Evolutionary conservation across 257 asterid genomes (phyloP).

Genomic region (Cinchona pubescens): DNA sequence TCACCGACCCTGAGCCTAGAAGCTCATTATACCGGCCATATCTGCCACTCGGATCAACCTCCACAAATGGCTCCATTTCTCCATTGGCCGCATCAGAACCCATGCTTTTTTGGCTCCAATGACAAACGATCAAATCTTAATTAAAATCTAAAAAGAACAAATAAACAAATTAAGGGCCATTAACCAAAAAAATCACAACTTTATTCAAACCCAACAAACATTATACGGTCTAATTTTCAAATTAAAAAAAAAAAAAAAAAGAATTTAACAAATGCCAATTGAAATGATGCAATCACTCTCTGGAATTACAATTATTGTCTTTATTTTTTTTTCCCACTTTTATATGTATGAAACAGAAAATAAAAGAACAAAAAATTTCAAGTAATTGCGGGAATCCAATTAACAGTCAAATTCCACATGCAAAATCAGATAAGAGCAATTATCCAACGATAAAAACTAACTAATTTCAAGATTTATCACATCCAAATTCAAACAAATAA

Average conservation of each 20-base stretch:
- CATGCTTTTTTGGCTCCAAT: slow-evolving; percentile 26
- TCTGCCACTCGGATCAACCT: slow-evolving; percentile 61
- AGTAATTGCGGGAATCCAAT: not conserved
- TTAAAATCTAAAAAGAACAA: not conserved
- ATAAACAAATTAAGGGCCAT: not conserved
- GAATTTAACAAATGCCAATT: not conserved
- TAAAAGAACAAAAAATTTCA: not conserved
- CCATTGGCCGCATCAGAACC: slow-evolving; percentile 35
- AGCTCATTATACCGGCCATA: slow-evolving; percentile 82
- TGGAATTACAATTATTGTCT: not conserved
- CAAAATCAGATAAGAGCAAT: not conserved
- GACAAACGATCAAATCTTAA: not conserved
- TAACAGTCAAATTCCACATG: not conserved
- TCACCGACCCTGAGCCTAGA: slow-evolving; percentile 69
- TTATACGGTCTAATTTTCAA: not conserved
- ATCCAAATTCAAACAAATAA: not conserved
- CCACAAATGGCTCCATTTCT: slow-evolving; percentile 63
- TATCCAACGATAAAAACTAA: not conserved
- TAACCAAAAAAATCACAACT: not conserved
- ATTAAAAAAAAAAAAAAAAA: too few species aligned
- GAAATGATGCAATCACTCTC: not conserved
- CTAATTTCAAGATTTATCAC: not conserved
- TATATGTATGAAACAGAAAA: not conserved
- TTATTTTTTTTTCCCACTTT: not conserved
- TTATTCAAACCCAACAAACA: slow-evolving; percentile 11